Conservation (phyloP, 179 eudicot genomes). For the Silene coronaria region DNA sequence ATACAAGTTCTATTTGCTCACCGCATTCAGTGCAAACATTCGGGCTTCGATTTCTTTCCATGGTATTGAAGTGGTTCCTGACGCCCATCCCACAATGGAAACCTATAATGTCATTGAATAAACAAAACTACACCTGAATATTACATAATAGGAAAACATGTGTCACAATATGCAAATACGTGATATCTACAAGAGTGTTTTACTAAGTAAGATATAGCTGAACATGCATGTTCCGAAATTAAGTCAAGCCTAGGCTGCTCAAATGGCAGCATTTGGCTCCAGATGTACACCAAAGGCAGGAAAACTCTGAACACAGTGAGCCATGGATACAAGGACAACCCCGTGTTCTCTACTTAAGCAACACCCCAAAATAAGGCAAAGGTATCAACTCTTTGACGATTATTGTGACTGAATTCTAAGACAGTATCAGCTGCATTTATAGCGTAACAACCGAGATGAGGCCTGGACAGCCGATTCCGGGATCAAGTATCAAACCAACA, state of each 20-base stretch:
- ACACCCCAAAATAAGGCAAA: no score
- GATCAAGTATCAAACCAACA: no score
- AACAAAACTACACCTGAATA: conserved; percentile 8
- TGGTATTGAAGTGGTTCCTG: conserved; percentile 51
- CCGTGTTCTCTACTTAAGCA: no score
- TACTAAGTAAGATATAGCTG: background rate
- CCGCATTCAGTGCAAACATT: conserved; percentile 85
- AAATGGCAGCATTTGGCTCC: background rate
- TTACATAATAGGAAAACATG: conserved; percentile 17
- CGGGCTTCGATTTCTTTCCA: conserved; percentile 92
- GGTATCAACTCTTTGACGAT: background rate
- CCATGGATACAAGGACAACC: no score
- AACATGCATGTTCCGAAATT: background rate
- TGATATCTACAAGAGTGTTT: background rate
- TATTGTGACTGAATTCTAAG: background rate
- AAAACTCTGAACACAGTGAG: no score
- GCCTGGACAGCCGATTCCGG: background rate
- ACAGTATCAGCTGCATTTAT: background rate
- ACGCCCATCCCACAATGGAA: conserved; percentile 55
- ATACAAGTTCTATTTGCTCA: conserved; percentile 33
- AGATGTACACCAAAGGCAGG: background rate
- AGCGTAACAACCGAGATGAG: background rate
- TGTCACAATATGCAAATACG: background rate
- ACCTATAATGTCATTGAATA: conserved; percentile 42
- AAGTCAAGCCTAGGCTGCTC: background rate